Evolutionary conservation across 1,139 yeast genomes (phyloP).

Genomic region (Insectozyma bohioensis): DNA sequence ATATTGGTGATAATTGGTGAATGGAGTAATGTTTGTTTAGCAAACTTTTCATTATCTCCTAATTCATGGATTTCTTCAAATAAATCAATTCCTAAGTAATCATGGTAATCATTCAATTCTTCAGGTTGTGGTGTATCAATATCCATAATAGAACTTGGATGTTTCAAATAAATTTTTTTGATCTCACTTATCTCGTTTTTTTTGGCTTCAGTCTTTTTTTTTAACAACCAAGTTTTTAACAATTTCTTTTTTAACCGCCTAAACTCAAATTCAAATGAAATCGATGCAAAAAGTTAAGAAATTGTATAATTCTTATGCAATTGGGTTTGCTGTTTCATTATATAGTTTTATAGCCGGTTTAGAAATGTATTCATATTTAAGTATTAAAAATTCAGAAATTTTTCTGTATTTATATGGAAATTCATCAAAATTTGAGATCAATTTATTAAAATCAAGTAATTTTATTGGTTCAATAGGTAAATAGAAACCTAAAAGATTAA

Average conservation of each 20-base stretch:
- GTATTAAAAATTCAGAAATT: slow-evolving; percentile 22
- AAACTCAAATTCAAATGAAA: slow-evolving; percentile 1
- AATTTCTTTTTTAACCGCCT: neutral
- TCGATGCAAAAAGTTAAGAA: slow-evolving; percentile 9
- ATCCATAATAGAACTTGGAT: no score
- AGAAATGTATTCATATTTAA: slow-evolving; percentile 28
- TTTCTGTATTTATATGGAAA: slow-evolving; percentile 25
- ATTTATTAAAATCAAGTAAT: slow-evolving; percentile 27
- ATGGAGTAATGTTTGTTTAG: slow-evolving; percentile 36
- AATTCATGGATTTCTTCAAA: no score
- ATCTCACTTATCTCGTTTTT: no score
- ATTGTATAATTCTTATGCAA: slow-evolving; percentile 14
- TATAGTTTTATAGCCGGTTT: slow-evolving; percentile 30
- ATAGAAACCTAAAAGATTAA: slow-evolving; percentile 12
- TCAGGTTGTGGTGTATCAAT: neutral
- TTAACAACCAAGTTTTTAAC: slow-evolving; percentile 1
- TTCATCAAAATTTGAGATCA: slow-evolving; percentile 24
- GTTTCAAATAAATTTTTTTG: no score
- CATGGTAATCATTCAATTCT: no score
- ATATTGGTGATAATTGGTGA: slow-evolving; percentile 39
- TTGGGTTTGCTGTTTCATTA: slow-evolving; percentile 20
- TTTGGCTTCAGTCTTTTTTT: no score
- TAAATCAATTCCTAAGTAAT: no score
- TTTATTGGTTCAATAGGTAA: slow-evolving; percentile 35
- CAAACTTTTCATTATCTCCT: slow-evolving; percentile 16